These are phyloP conservation scores for Aureobasidium sp. DNA, from an alignment of 2,329 filamentous ascomycete species.

Conservation along the genomic window DNA sequence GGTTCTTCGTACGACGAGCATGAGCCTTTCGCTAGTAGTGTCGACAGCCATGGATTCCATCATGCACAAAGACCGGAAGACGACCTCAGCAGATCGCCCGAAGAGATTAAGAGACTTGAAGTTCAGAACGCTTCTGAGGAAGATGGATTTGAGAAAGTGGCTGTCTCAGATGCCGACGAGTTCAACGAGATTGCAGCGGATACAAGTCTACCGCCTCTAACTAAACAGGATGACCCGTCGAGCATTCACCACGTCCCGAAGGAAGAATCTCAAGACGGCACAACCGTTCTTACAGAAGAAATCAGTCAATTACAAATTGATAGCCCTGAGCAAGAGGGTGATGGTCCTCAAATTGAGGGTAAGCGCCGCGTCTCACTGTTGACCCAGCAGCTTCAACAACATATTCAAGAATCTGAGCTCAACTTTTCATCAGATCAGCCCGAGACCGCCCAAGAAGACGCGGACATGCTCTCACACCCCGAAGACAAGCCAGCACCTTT, in stretches of 20 bases:
- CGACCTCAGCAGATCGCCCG: slow-evolving; percentile 45
- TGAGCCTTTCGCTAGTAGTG: slow-evolving; percentile 45
- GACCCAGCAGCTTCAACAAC: slow-evolving; percentile 33
- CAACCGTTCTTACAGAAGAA: not conserved
- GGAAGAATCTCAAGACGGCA: slow-evolving; percentile 31
- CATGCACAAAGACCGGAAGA: slow-evolving; percentile 40
- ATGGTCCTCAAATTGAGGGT: slow-evolving; percentile 20
- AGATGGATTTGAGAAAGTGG: slow-evolving; percentile 90
- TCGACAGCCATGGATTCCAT: slow-evolving; percentile 46
- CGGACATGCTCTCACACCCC: slow-evolving; percentile 38
- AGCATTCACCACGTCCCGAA: slow-evolving; percentile 35
- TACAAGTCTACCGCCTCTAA: slow-evolving; percentile 20
- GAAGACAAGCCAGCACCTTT: slow-evolving; percentile 65
- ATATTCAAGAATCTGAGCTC: slow-evolving; percentile 21
- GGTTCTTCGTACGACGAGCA: slow-evolving; percentile 52
- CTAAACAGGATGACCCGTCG: slow-evolving; percentile 12
- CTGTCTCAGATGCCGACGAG: slow-evolving; percentile 59
- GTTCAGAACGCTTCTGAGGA: slow-evolving; percentile 78
- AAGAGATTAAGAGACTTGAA: slow-evolving; percentile 64
- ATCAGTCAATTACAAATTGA: slow-evolving; percentile 7
- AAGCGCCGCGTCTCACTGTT: slow-evolving; percentile 32
- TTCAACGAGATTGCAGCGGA: slow-evolving; percentile 49
- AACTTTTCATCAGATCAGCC: slow-evolving; percentile 27
- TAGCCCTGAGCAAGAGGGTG: slow-evolving; percentile 4
- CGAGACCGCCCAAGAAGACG: slow-evolving; percentile 20